These are phyloP conservation scores for Fragaria vesca DNA, from an alignment of 306 rosid species.

Conservation along the genomic window DNA sequence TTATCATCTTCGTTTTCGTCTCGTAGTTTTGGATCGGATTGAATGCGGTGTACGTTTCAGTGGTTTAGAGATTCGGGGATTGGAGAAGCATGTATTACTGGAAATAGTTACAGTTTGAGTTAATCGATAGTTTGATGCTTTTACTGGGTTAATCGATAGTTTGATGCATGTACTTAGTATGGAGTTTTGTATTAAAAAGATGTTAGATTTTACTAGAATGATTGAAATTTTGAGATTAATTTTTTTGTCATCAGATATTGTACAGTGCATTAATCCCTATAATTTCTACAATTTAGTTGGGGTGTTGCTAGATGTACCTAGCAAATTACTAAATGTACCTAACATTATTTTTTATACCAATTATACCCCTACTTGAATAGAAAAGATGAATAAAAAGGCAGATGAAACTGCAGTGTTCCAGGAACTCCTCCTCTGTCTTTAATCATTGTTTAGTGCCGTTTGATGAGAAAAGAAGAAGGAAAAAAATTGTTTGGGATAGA, in stretches of 20 bases:
- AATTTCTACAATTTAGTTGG: not conserved
- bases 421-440: no score
- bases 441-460: no score
- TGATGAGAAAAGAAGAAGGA: no score
- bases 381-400: no score
- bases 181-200: not conserved
- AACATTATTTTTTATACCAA: no score
- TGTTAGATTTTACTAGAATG: not conserved
- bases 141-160: not conserved
- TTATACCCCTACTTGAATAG: no score
- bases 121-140: not conserved
- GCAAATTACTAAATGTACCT: no score
- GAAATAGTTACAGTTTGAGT: not conserved
- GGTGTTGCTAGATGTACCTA: no score
- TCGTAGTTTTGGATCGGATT: not conserved
- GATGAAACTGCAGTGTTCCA: no score
- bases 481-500: no score
- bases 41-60: not conserved
- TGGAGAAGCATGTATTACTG: not conserved
- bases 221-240: not conserved
- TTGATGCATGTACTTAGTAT: not conserved
- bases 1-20: not conserved
- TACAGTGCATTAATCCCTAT: not conserved
- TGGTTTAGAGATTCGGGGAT: not conserved
- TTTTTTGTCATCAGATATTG: not conserved